phyloP scores from a whole-genome alignment of 371 early-diverging fungal genomes.

The Smittium mucronatum region DNA sequence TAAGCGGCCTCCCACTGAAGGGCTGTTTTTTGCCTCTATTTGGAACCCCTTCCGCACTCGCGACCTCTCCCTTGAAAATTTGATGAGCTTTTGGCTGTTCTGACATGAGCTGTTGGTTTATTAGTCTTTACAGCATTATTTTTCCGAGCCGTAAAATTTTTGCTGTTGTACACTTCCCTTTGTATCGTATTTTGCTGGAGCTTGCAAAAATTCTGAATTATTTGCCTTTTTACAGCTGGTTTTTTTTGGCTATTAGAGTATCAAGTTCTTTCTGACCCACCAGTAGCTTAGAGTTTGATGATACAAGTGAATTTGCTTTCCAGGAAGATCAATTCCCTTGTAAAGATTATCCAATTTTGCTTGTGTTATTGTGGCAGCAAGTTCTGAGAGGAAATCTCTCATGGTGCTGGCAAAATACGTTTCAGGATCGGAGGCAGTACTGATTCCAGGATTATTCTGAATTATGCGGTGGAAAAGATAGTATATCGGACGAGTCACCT shows the following conservation, averaged over 20 bases:
- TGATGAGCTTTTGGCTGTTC: neutral
- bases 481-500: neutral
- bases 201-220: neutral
- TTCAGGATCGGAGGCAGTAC: neutral
- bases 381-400: neutral
- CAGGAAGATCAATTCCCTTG: neutral
- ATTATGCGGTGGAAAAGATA: neutral
- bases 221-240: neutral
- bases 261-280: neutral
- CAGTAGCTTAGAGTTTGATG: neutral
- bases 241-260: neutral
- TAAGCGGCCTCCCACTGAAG: neutral
- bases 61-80: neutral
- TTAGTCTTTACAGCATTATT: neutral
- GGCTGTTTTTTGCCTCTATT: neutral
- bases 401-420: neutral
- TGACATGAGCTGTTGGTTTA: neutral
- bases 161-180: neutral
- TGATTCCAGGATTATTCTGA: neutral
- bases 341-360: neutral
- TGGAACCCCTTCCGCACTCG: neutral
- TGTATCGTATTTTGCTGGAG: neutral
- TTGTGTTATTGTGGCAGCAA: neutral
- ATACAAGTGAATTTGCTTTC: neutral
- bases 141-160: neutral